Conservation (phyloP, 2,329 filamentous ascomycete genomes). For the Alternaria gaisen region DNA sequence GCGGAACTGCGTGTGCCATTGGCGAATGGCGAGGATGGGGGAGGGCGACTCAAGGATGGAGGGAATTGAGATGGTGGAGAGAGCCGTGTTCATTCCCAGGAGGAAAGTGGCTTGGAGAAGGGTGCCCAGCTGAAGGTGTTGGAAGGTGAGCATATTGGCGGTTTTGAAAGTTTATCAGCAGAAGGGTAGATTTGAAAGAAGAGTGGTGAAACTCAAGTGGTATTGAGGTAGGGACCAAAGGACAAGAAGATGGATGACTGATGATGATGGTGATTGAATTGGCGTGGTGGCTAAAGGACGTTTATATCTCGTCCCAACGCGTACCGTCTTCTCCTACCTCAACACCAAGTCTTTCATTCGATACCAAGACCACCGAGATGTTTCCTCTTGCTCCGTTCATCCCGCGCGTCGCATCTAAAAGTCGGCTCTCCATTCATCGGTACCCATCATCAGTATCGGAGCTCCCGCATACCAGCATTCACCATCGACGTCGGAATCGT, state of each 20-base stretch:
- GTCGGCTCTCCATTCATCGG: not conserved
- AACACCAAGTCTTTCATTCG: not conserved
- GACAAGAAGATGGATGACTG: not conserved
- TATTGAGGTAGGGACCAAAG: not conserved
- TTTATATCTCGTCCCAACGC: not conserved
- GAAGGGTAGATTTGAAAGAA: not conserved
- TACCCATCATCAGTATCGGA: not conserved
- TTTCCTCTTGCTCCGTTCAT: not conserved
- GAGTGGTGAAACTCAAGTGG: not conserved
- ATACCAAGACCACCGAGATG: not conserved
- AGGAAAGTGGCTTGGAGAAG: slow-evolving; percentile 10
- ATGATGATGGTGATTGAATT: not conserved
- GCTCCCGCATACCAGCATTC: not conserved
- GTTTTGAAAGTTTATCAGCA: not conserved
- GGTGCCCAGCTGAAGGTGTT: slow-evolving; percentile 1
- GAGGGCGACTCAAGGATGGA: not conserved
- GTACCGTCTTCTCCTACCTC: not conserved
- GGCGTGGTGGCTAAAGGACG: not conserved
- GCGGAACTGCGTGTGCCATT: slow-evolving; percentile 10
- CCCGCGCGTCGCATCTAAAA: not conserved
- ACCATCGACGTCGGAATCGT: not conserved
- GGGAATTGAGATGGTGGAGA: slow-evolving; percentile 1
- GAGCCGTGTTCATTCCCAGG: not conserved
- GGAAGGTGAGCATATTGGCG: not conserved
- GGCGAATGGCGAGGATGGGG: slow-evolving; percentile 3